Evolutionary conservation across 2,329 filamentous ascomycete genomes (phyloP).

Genomic region (Chaetoscypha palmicola): DNA sequence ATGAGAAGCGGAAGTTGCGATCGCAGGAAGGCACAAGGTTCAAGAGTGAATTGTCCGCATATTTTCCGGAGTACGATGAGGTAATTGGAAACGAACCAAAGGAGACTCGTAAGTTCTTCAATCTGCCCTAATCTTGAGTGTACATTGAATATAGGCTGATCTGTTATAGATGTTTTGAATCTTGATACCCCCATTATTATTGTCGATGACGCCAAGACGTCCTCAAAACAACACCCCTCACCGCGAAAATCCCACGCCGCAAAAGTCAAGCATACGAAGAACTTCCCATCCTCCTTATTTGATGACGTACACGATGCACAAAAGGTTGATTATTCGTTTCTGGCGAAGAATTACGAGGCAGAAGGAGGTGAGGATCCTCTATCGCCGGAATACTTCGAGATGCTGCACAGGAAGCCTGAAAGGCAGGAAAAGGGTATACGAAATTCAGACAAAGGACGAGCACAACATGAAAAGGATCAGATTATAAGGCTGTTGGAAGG

Average conservation of each 20-base stretch:
- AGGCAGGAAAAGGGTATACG: constrained; percentile 55
- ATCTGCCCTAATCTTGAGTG: neutral
- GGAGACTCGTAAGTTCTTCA: constrained; percentile 58
- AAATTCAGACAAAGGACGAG: constrained; percentile 57
- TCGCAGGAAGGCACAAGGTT: constrained; percentile 79
- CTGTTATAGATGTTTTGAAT: constrained; percentile 58
- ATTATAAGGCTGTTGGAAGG: constrained; percentile 66
- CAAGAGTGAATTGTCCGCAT: constrained; percentile 85
- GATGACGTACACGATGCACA: constrained; percentile 50
- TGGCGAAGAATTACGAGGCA: constrained; percentile 37
- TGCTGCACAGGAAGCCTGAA: constrained; percentile 51
- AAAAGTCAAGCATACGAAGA: constrained; percentile 38
- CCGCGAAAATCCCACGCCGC: constrained; percentile 14
- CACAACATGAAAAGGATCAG: constrained; percentile 60
- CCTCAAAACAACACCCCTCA: constrained; percentile 21
- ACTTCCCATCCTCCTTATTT: constrained; percentile 50
- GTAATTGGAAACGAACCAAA: constrained; percentile 80
- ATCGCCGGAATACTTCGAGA: constrained; percentile 47
- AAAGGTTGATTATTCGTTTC: constrained; percentile 48
- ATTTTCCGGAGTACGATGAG: constrained; percentile 92
- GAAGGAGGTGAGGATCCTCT: constrained; percentile 45
- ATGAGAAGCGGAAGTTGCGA: constrained; percentile 70
- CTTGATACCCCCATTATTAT: constrained; percentile 67
- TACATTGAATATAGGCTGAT: constrained; percentile 16
- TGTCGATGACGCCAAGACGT: constrained; percentile 43